These are phyloP conservation scores for Talaromyces atroroseus DNA, from an alignment of 2,329 filamentous ascomycete species.

Conservation along the genomic window DNA sequence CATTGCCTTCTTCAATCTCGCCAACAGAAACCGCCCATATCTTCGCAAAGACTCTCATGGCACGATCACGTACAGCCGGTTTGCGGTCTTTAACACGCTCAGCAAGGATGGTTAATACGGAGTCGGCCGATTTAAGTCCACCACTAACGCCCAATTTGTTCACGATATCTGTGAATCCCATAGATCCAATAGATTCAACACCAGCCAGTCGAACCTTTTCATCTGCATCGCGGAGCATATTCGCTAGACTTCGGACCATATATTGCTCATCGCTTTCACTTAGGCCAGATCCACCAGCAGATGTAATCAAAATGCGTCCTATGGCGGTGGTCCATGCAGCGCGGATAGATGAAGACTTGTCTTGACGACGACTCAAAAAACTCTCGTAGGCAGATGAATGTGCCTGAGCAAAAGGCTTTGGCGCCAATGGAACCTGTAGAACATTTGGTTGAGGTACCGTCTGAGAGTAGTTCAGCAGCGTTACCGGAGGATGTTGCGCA, in stretches of 20 bases:
- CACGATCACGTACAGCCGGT: conserved; percentile 72
- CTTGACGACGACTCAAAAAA: conserved; percentile 78
- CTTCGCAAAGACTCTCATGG: conserved; percentile 75
- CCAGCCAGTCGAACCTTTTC: conserved; percentile 86
- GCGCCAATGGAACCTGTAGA: conserved; percentile 75
- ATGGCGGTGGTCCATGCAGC: conserved; percentile 79
- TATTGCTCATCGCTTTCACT: conserved; percentile 73
- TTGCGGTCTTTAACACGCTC: conserved; percentile 86
- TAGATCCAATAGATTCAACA: conserved; percentile 76
- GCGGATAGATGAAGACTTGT: conserved; percentile 77
- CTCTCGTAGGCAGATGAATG: conserved; percentile 74
- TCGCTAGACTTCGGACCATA: conserved; percentile 67
- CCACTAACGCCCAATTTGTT: conserved; percentile 73
- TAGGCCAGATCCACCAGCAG: conserved; percentile 81
- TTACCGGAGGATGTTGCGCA: conserved; percentile 68
- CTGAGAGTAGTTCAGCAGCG: conserved; percentile 42
- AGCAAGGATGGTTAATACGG: conserved; percentile 73
- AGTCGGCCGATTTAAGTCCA: conserved; percentile 67
- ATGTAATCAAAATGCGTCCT: conserved; percentile 83
- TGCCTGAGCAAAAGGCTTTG: conserved; percentile 81
- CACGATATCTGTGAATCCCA: conserved; percentile 74
- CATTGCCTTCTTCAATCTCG: conserved; percentile 77
- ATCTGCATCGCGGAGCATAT: conserved; percentile 80
- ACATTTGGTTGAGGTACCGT: conserved; percentile 53
- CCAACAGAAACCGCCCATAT: conserved; percentile 92